Percentiles rank a stretch among this genome's conserved stretches.
Conservation (phyloP, 345 rosid genomes). For the Nephelium lappaceum region DNA sequence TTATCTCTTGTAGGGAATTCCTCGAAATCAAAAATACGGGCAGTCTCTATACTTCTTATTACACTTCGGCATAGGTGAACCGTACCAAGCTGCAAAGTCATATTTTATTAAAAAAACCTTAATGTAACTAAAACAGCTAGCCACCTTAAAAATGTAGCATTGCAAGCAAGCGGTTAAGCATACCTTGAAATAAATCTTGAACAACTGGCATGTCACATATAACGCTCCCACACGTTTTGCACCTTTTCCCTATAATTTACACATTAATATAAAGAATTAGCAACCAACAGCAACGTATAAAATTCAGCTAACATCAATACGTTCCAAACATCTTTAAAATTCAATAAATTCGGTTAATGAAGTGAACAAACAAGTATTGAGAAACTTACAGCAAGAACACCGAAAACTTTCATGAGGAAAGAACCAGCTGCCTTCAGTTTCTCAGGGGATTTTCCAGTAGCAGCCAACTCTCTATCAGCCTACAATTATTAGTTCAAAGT, state of each 20-base stretch:
- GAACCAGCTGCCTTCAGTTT: conserved; percentile 96
- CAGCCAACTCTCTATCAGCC: conserved; percentile 88
- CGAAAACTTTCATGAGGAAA: conserved; percentile 92
- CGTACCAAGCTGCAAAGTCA: conserved; percentile 83
- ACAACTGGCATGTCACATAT: conserved; percentile 93
- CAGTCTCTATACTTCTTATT: conserved; percentile 96
- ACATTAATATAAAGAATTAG: conserved; percentile 17
- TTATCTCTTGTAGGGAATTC: conserved; percentile 94
- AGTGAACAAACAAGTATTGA: background rate
- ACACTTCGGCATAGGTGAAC: conserved; percentile 98
- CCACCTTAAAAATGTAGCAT: too few relatives aligned
- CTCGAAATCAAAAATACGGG: conserved; percentile 93
- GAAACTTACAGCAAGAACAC: conserved; percentile 89
- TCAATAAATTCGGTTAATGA: too few relatives aligned
- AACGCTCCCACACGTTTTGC: conserved; percentile 93
- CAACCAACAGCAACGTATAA: conserved; percentile 1
- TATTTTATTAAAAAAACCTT: background rate
- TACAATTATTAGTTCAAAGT: conserved; percentile 28
- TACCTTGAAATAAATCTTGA: conserved; percentile 95
- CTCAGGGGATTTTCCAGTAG: conserved; percentile 86
- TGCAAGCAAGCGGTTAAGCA: background rate
- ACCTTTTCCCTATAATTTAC: conserved; percentile 78
- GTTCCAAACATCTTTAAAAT: conserved; percentile 5
- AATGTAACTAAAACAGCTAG: background rate
- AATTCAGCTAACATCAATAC: conserved; percentile 6